phyloP scores from a whole-genome alignment of 306 rosid species.

The Datisca glomerata region DNA sequence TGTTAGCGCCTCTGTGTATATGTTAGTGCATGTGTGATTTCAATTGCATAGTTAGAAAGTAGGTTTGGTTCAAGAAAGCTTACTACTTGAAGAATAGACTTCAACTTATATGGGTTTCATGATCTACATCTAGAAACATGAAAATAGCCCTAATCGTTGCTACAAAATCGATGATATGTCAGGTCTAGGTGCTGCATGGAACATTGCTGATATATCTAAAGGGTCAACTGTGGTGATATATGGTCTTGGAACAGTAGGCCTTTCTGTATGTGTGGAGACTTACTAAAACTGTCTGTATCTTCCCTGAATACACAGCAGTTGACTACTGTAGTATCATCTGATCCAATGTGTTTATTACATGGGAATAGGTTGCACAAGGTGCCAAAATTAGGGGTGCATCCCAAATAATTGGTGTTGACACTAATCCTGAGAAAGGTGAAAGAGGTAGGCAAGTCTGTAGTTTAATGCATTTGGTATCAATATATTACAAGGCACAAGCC shows the following conservation, averaged over 20 bases:
- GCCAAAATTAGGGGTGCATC: constrained; percentile 84
- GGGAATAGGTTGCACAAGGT: constrained; percentile 78
- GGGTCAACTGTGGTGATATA: constrained; percentile 89
- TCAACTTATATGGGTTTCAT: too few species aligned
- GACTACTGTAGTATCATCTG: constrained; percentile 7
- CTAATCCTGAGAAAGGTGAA: constrained; percentile 58
- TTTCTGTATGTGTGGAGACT: constrained; percentile 54
- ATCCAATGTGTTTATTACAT: constrained; percentile 5
- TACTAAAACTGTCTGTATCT: constrained; percentile 6
- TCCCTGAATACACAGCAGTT: constrained; percentile 7
- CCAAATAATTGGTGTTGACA: constrained; percentile 77
- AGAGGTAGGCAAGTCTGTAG: constrained; percentile 31
- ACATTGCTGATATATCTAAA: constrained; percentile 66
- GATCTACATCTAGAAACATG: too few species aligned
- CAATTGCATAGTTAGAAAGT: too few species aligned
- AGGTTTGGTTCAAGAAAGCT: too few species aligned
- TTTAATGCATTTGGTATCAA: background rate
- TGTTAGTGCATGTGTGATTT: too few species aligned
- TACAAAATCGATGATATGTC: constrained; percentile 12
- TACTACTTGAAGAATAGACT: too few species aligned
- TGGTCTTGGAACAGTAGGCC: constrained; percentile 98
- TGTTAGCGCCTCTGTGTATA: too few species aligned
- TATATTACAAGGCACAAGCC: constrained; percentile 4
- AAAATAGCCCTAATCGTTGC: too few species aligned
- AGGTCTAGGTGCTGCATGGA: constrained; percentile 98